Percentiles rank a stretch among this genome's conserved stretches.
These are phyloP conservation scores for Colletotrichum orchidophilum DNA, from an alignment of 2,329 filamentous ascomycete species.

Conservation along the genomic window DNA sequence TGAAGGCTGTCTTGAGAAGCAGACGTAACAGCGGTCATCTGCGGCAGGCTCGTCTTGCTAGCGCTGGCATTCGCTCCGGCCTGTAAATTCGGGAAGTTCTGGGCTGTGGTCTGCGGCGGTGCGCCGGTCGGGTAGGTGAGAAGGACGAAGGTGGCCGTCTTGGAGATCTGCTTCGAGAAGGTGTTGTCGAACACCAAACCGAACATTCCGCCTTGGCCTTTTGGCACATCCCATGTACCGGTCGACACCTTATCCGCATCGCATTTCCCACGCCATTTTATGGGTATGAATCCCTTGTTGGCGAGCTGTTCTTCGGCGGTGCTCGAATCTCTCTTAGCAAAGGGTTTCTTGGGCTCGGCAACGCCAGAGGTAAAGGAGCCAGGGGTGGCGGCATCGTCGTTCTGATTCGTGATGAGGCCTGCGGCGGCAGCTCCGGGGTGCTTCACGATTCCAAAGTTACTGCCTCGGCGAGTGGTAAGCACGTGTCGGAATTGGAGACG, in stretches of 20 bases:
- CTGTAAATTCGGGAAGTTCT: conserved; percentile 68
- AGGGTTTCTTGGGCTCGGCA: conserved; percentile 57
- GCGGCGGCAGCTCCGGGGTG: conserved; percentile 80
- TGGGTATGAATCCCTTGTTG: conserved; percentile 73
- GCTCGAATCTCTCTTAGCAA: conserved; percentile 65
- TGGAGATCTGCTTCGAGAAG: conserved; percentile 94
- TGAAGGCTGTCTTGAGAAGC: conserved; percentile 70
- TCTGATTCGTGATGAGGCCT: conserved; percentile 53
- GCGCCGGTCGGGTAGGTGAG: conserved; percentile 90
- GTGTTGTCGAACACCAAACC: conserved; percentile 98
- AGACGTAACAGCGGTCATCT: conserved; percentile 54
- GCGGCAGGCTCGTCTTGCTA: conserved; percentile 63
- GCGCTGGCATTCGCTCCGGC: conserved; percentile 38
- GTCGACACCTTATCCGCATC: conserved; percentile 96
- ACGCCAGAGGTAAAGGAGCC: conserved; percentile 57
- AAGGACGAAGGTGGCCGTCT: conserved; percentile 93
- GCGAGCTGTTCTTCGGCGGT: conserved; percentile 71
- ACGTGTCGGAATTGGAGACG: not conserved
- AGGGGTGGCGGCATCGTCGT: conserved; percentile 55
- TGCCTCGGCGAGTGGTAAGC: conserved; percentile 42
- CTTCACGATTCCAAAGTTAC: conserved; percentile 97
- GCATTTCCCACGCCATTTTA: conserved; percentile 93
- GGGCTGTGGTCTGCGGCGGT: conserved; percentile 77
- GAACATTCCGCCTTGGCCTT: conserved; percentile 88
- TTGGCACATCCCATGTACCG: conserved; percentile 83